Conservation (phyloP, 2,329 filamentous ascomycete genomes). For the Pyricularia grisea region DNA sequence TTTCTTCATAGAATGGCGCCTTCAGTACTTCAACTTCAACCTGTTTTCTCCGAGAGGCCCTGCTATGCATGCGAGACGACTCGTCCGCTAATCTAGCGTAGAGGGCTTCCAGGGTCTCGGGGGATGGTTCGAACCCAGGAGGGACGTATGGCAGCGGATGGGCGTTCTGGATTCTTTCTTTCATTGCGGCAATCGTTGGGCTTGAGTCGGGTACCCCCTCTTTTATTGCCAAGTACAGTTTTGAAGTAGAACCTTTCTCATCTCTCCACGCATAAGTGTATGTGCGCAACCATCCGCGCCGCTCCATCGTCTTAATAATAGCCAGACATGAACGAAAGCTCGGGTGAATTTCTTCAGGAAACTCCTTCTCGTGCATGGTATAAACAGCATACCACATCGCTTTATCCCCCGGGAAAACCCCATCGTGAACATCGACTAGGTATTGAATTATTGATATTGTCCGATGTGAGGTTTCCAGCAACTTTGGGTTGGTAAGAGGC, state of each 20-base stretch:
- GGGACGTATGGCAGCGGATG: slow-evolving; percentile 35
- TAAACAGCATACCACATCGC: slow-evolving; percentile 38
- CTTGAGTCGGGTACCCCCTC: slow-evolving; percentile 31
- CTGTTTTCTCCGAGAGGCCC: slow-evolving; percentile 24
- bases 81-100: background rate
- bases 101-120: background rate
- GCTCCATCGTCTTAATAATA: slow-evolving; percentile 28
- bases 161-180: slow-evolving; percentile 36
- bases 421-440: slow-evolving; percentile 29
- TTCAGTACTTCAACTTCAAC: slow-evolving; percentile 37
- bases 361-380: slow-evolving; percentile 32
- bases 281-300: slow-evolving; percentile 24
- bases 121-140: slow-evolving; percentile 22
- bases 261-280: slow-evolving; percentile 35
- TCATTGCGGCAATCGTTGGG: slow-evolving; percentile 29
- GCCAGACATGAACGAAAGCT: slow-evolving; percentile 27
- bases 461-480: slow-evolving; percentile 15
- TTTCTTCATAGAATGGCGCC: slow-evolving; percentile 37
- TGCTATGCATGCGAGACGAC: slow-evolving; percentile 9
- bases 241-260: slow-evolving; percentile 29
- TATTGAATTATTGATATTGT: slow-evolving; percentile 30
- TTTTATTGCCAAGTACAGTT: slow-evolving; percentile 34
- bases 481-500: background rate
- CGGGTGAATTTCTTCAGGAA: slow-evolving; percentile 28
- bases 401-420: slow-evolving; percentile 41